Base-by-base conservation (phyloP, 345 rosid species). In the Dipteronia dyeriana region DNA sequence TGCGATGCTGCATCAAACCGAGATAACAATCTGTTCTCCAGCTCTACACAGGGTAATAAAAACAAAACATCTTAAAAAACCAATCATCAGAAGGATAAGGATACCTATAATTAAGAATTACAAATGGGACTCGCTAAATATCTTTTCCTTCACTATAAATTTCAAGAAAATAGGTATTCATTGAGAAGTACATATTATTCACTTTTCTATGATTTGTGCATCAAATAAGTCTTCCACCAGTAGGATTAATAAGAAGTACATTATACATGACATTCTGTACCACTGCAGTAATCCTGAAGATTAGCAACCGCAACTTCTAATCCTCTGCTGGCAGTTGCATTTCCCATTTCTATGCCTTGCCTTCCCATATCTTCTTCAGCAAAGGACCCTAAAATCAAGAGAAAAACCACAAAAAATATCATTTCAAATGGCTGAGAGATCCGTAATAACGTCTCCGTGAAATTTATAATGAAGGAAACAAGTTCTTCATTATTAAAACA, bases 241-340 rank as follows among this genome's bases (percentile, higher is more conserved):
- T 51, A 65, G 38, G 5, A 77, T 13, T 51, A 67, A 71, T 26
- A 76, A 75, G 23, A 75, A 81, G 34, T 45, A 75, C 41, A 77
- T 66, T 19, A 67, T 23, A 75, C 31, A 81, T 39, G 31, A 77
- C 61, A 25, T 43, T 70, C 73, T 70, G 22, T 94, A 96, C 99
- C 99, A 80, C 94, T 96, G 91, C 99, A 96, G 85, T 96, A 94
- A 75, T 96, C 99, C 84, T 96, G 99, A 85, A 96, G 99, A 87
- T 96, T 96, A 82, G 93, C 93, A 76, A 96, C 98, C 13, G 99
- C 99, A 86, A 88, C 97, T 88, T 96, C 99, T 81, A 96, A 85
- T 67, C 98, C 99, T 85, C 97, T 87, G 85, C 98, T 95, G 76
- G 98, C 89, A 70, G 94, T 82, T 79, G 94, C 97, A 86, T 90